phyloP scores from a whole-genome alignment of 306 rosid genomes.

The Senna tora region DNA sequence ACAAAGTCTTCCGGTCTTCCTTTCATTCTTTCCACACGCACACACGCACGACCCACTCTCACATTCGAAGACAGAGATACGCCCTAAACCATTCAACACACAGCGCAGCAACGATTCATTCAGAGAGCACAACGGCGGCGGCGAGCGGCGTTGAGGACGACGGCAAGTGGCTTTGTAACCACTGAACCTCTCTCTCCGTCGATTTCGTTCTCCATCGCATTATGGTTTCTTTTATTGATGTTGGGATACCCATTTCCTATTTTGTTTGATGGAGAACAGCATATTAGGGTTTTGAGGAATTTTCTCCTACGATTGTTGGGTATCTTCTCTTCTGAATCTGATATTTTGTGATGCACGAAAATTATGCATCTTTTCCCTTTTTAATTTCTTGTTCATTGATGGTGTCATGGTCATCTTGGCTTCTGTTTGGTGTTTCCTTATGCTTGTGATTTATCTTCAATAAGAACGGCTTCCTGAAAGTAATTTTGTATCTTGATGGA shows the following conservation, averaged over 20 bases:
- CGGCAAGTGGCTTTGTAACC: too few relatives aligned
- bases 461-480: not conserved
- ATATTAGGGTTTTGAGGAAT: constrained; percentile 34
- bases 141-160: too few relatives aligned
- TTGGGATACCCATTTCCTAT: not conserved
- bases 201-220: too few relatives aligned
- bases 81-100: too few relatives aligned
- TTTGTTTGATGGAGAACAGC: not conserved
- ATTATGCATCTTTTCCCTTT: constrained; percentile 5
- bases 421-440: not conserved
- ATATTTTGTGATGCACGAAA: constrained; percentile 20
- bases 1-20: too few relatives aligned
- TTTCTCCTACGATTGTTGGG: not conserved
- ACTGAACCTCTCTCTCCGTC: too few relatives aligned
- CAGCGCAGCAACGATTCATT: too few relatives aligned
- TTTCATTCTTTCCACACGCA: too few relatives aligned
- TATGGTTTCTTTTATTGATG: constrained; percentile 5
- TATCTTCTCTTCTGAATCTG: not conserved
- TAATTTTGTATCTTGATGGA: constrained; percentile 31
- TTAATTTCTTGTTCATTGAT: constrained; percentile 38
- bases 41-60: too few relatives aligned
- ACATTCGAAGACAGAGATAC: too few relatives aligned
- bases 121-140: too few relatives aligned
- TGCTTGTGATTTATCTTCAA: not conserved
- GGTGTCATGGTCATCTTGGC: constrained; percentile 33